Evolutionary conservation across 2,329 filamentous ascomycete genomes (phyloP).

Genomic region (Penicillium expansum): DNA sequence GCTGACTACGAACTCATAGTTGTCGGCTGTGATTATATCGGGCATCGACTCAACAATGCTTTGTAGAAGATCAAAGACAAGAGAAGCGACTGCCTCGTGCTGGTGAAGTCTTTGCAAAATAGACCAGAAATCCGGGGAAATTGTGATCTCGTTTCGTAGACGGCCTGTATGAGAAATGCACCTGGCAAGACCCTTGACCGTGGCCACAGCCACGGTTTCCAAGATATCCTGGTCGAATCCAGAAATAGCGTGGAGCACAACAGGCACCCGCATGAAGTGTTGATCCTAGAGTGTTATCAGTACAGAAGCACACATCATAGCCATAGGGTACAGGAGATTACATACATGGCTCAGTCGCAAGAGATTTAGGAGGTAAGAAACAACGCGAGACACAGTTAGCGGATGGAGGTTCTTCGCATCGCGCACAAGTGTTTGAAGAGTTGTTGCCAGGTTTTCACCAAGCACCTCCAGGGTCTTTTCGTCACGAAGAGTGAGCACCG

Average conservation of each 20-base stretch:
- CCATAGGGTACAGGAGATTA: constrained; percentile 15
- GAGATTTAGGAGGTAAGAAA: constrained; percentile 82
- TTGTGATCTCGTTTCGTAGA: constrained; percentile 87
- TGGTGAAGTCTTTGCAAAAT: constrained; percentile 74
- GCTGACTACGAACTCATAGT: constrained; percentile 83
- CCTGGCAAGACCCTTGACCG: constrained; percentile 73
- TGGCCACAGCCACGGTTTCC: constrained; percentile 69
- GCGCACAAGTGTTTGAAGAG: constrained; percentile 75
- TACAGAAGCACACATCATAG: background rate
- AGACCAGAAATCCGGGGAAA: constrained; percentile 95
- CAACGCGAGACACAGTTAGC: constrained; percentile 76
- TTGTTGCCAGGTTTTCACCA: constrained; percentile 75
- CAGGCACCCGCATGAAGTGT: constrained; percentile 86
- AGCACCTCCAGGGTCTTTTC: constrained; percentile 67
- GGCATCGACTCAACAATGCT: constrained; percentile 69
- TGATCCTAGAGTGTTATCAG: constrained; percentile 60
- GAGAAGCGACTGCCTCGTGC: constrained; percentile 66
- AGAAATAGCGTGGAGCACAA: constrained; percentile 87
- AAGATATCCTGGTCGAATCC: constrained; percentile 77
- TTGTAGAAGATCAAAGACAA: constrained; percentile 85
- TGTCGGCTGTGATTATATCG: constrained; percentile 86
- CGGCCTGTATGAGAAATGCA: constrained; percentile 77
- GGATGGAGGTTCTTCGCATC: constrained; percentile 76
- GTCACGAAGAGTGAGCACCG: constrained; percentile 74
- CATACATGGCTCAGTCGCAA: constrained; percentile 81